Base-by-base conservation (phyloP, 2,329 filamentous ascomycete species). In the Alternaria triticimaculans region DNA sequence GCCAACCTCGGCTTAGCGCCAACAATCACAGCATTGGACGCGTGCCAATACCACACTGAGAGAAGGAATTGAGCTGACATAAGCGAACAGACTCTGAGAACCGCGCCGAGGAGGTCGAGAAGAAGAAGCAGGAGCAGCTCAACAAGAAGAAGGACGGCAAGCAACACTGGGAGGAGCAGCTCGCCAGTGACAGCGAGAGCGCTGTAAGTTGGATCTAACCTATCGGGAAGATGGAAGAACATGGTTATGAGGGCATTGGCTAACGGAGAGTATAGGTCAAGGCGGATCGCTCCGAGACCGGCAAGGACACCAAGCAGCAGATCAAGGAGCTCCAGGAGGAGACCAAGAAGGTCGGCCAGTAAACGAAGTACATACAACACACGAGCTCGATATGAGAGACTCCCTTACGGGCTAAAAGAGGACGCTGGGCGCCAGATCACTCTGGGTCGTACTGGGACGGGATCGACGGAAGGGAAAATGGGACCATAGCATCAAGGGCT, bases 261-360 rank as follows among this genome's bases (percentile, higher is more conserved):
- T 46, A 51, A 59, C 11, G 10, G 21, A 25, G 60, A 23, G 62
- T 68, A 30, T 51, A 79, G 72, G 70, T 84, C 62, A 81, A 81
- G 60, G 83, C 83, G 3, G 83, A 85, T 67, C 78, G 78, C 50
- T 76, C 79, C 69, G 74, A 84, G 56, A 79, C 80, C 18, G 69
- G 79, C 12, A 73, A 80, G 55, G 77, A 66, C 43, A 66, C 82
- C 46, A 72, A 79, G 26, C 69, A 80, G 55, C 79, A 81, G 41
- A 83, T 84, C 64, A 78, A 82, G 73, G 79, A 84, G 60, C 68
- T 85, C 57, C 83, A 85, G 71, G 78, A 84, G 73, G 76, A 84
- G 76, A 77, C 81, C 3, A 79, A 79, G 62, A 77, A 81, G 69
- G 68, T 63, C 26, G 41, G 49, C 11, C 60, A 54, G 18, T 63